Evolutionary conservation across 2,329 filamentous ascomycete species (phyloP), one percentile per base, ranked within the genome.

Genomic region (Hypocreales sp.): DNA sequence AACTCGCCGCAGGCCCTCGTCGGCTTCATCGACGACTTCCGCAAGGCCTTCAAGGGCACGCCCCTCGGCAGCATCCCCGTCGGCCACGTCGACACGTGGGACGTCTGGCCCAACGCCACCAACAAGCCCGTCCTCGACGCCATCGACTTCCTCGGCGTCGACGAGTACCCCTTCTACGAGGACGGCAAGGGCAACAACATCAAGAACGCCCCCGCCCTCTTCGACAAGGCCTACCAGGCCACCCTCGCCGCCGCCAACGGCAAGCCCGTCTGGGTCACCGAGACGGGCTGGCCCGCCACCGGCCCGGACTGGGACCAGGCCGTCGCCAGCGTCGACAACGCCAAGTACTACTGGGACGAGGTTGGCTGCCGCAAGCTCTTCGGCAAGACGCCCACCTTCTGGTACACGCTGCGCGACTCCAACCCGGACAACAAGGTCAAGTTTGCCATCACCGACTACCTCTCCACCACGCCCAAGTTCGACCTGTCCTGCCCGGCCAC

Each of bases 21-120:
- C 44, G 51, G 55, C 41, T 82, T 79, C 58, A 79, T 84, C 55
- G 48, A 61, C 31, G 61, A 75, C 46, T 74, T 71, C 49, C 67
- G 68, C 41, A 53, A 58, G 33, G 60, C 67, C 30, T 69, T 83
- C 40, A 44, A 60, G 26, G 41, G 42, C 39, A 55, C 46, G 11
- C 31, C 48, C 11, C 51, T 66, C 12, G 37, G 57, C 47, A 57
- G 56, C 26, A 53, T 61, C 32, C 60, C 68, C 26, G 54, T 75
- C 35, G 72, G 72, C 15, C 74, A 79, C 48, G 73, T 78, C 38
- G 74, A 79, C 50, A 79, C 73, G 28, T 77, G 71, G 66, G 71
- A 71, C 24, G 61, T 59, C 25, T 74, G 68, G 67, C 58, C 64
- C 25, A 67, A 78, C 50, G 34, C 47, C 31, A 61, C 60, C 42